Percentiles rank a stretch among this genome's conserved stretches.
Conservation (phyloP, 805 yeast species). For the Wickerhamiella azyma region DNA sequence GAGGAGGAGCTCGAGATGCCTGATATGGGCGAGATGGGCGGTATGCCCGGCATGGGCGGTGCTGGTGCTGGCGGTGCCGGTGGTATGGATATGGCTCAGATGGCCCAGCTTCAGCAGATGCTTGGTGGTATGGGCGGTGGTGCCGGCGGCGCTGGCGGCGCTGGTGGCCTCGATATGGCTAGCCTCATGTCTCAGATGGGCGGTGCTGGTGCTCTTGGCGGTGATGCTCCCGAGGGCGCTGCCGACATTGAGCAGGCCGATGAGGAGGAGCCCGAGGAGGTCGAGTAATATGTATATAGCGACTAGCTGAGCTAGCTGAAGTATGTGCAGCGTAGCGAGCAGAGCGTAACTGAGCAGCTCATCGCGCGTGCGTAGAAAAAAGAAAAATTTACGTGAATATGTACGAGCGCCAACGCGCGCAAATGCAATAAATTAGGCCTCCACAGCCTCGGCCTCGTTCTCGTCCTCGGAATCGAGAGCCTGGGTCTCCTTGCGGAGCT, state of each 20-base stretch:
- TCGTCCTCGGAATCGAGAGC: slow-evolving; percentile 11
- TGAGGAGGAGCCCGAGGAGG: slow-evolving; percentile 20
- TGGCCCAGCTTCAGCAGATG: slow-evolving; percentile 15
- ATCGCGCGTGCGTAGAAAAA: too few species aligned
- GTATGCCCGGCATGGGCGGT: slow-evolving; percentile 25
- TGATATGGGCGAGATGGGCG: slow-evolving; percentile 22
- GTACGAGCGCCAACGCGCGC: background rate
- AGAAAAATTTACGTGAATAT: too few species aligned
- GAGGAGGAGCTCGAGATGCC: slow-evolving; percentile 41
- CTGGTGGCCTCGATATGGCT: slow-evolving; percentile 22
- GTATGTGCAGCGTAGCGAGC: background rate
- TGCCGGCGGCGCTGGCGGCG: slow-evolving; percentile 25
- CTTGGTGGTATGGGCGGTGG: slow-evolving; percentile 30
- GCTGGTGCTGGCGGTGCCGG: slow-evolving; percentile 17
- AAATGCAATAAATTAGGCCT: background rate
- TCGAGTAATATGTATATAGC: slow-evolving; percentile 1
- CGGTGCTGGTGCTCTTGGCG: slow-evolving; percentile 13
- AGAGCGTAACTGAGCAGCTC: too few species aligned
- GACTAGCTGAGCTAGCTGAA: too few species aligned
- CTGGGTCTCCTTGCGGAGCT: slow-evolving; percentile 25
- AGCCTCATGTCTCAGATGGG: slow-evolving; percentile 14
- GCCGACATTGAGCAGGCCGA: slow-evolving; percentile 15
- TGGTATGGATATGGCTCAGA: slow-evolving; percentile 20
- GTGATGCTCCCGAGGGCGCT: slow-evolving; percentile 11
- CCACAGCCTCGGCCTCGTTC: slow-evolving; percentile 7